phyloP scores from a whole-genome alignment of 2,329 filamentous ascomycete species.

The Verticillium albo-atrum region DNA sequence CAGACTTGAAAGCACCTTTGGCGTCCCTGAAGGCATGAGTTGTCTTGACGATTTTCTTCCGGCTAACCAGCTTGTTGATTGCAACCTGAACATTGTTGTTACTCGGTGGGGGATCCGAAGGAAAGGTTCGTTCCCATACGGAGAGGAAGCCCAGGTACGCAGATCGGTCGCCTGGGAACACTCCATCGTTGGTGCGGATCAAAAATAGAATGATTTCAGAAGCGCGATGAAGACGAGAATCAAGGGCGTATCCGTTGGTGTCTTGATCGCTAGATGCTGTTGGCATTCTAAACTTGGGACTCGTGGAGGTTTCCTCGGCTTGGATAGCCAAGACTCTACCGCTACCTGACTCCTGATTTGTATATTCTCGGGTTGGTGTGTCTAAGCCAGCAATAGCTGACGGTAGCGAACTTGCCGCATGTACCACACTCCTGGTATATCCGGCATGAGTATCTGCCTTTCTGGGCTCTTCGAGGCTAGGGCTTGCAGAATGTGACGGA shows the following conservation, averaged over 20 bases:
- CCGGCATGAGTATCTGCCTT: too few species aligned
- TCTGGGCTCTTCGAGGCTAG: too few species aligned
- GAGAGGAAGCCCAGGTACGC: conserved; percentile 43
- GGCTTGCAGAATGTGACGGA: neutral
- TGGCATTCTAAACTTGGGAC: neutral
- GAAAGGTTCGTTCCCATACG: conserved; percentile 38
- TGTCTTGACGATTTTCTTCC: conserved; percentile 30
- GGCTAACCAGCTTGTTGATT: conserved; percentile 31
- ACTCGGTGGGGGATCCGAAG: conserved; percentile 33
- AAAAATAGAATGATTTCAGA: conserved; percentile 37
- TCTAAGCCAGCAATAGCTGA: too few species aligned
- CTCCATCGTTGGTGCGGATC: conserved; percentile 35
- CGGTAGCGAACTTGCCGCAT: too few species aligned
- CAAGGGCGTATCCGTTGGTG: neutral
- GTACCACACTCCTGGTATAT: too few species aligned
- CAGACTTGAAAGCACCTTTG: conserved; percentile 38
- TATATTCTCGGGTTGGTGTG: too few species aligned
- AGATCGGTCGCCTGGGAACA: conserved; percentile 46
- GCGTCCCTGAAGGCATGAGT: conserved; percentile 38
- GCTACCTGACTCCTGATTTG: neutral
- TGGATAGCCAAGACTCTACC: neutral
- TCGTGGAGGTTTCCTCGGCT: neutral
- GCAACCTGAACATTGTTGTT: conserved; percentile 32
- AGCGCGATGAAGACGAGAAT: conserved; percentile 21
- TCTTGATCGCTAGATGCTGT: neutral